Conservation (phyloP, 495 filamentous ascomycete genomes). For the Neurospora intermedia region DNA sequence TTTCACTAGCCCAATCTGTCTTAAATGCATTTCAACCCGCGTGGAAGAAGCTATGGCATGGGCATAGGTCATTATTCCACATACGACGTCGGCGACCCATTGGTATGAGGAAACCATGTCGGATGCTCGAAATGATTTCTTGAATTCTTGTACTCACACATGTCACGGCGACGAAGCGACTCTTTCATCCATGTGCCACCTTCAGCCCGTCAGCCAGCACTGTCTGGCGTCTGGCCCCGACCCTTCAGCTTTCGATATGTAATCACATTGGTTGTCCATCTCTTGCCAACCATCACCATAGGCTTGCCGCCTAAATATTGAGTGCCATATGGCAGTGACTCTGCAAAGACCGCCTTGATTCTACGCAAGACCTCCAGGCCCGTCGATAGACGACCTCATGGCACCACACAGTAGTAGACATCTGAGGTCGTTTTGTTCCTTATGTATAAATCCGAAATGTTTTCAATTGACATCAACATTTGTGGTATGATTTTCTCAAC, state of each 20-base stretch:
- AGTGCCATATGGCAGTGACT: background rate
- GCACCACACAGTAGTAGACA: background rate
- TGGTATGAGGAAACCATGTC: background rate
- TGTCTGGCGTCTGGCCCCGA: background rate
- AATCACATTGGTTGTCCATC: background rate
- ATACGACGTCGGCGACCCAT: background rate
- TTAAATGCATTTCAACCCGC: conserved; percentile 3
- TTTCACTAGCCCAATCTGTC: conserved; percentile 11
- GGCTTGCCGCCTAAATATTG: background rate
- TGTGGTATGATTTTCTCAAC: background rate
- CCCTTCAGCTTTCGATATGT: background rate
- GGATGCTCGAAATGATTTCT: background rate
- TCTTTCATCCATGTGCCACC: background rate
- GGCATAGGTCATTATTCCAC: conserved; percentile 5
- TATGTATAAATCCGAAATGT: background rate
- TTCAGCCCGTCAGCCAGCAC: background rate
- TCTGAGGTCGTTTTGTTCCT: background rate
- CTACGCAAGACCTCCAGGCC: background rate
- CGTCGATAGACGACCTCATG: background rate
- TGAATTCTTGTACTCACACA: background rate
- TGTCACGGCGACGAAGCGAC: background rate
- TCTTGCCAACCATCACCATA: background rate
- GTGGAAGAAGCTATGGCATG: background rate
- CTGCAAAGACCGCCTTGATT: background rate
- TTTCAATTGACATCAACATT: background rate